Conservation (phyloP, 1,139 yeast genomes). For the Taiozyma sp. region DNA sequence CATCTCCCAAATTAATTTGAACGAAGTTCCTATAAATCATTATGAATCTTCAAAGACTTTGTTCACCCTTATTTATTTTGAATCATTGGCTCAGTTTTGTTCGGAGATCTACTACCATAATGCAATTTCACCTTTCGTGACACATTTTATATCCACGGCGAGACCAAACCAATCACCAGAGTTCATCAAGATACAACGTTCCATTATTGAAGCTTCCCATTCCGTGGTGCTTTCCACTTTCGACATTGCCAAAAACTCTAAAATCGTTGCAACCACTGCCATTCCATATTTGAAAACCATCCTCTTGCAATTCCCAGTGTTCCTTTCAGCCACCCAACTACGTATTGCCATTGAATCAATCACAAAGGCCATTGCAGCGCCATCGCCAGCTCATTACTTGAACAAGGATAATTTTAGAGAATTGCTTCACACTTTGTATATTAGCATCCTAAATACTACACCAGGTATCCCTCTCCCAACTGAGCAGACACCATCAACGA, state of each 20-base stretch:
- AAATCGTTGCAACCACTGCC: conserved; percentile 23
- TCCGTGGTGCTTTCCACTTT: conserved; percentile 55
- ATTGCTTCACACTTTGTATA: conserved; percentile 38
- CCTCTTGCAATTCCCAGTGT: conserved; percentile 50
- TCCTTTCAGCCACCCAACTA: conserved; percentile 53
- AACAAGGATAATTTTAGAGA: conserved; percentile 30
- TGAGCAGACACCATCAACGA: conserved; percentile 27
- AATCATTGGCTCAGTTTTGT: conserved; percentile 43
- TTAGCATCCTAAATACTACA: conserved; percentile 31
- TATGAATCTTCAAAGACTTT: conserved; percentile 46
- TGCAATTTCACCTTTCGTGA: conserved; percentile 18
- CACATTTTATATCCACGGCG: conserved; percentile 11
- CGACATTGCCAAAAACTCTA: conserved; percentile 23
- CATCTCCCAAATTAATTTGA: conserved; percentile 37
- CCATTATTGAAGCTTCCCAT: conserved; percentile 61
- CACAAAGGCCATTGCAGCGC: conserved; percentile 46
- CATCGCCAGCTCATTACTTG: conserved; percentile 31
- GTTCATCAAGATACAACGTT: conserved; percentile 20
- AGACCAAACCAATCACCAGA: conserved; percentile 6
- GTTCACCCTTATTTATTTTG: conserved; percentile 57
- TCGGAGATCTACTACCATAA: conserved; percentile 19
- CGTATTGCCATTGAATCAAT: conserved; percentile 55
- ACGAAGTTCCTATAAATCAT: conserved; percentile 27
- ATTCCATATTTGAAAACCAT: conserved; percentile 33
- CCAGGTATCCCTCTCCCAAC: conserved; percentile 31